Evolutionary conservation across 1,139 yeast genomes (phyloP).

Genomic region (Kodamaea arcana): DNA sequence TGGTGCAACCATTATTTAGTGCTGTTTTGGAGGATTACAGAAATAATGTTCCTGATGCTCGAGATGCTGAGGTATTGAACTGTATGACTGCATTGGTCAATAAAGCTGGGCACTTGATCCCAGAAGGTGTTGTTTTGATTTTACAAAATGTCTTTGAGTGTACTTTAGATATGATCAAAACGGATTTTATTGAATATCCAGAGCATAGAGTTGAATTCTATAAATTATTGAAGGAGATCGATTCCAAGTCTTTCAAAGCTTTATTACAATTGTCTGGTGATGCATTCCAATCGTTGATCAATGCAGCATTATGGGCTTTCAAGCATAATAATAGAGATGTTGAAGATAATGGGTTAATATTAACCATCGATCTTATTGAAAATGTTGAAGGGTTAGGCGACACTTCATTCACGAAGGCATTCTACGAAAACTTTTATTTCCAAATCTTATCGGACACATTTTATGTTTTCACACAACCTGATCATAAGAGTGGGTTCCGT

Average conservation of each 20-base stretch:
- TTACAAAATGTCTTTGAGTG: conserved; percentile 91
- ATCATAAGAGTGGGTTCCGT: conserved; percentile 94
- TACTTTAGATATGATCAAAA: conserved; percentile 91
- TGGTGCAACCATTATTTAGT: conserved; percentile 77
- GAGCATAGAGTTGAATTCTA: conserved; percentile 97
- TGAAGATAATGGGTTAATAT: conserved; percentile 81
- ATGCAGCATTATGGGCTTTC: conserved; percentile 96
- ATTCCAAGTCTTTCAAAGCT: conserved; percentile 80
- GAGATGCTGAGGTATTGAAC: conserved; percentile 95
- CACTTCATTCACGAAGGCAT: conserved; percentile 76
- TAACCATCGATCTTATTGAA: conserved; percentile 75
- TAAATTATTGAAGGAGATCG: conserved; percentile 81
- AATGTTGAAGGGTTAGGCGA: conserved; percentile 79
- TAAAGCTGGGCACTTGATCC: conserved; percentile 83
- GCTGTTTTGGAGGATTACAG: conserved; percentile 90
- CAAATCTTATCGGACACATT: conserved; percentile 89
- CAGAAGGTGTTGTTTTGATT: conserved; percentile 84
- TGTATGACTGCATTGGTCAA: conserved; percentile 89
- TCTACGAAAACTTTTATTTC: conserved; percentile 85
- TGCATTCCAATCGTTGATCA: conserved; percentile 85
- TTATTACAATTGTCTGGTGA: conserved; percentile 85
- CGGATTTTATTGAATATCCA: conserved; percentile 93
- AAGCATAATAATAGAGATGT: conserved; percentile 96
- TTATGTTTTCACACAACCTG: conserved; percentile 92
- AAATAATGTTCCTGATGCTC: conserved; percentile 87